phyloP scores from a whole-genome alignment of 2,329 filamentous ascomycete genomes.

The Fusarium sublunatum region DNA sequence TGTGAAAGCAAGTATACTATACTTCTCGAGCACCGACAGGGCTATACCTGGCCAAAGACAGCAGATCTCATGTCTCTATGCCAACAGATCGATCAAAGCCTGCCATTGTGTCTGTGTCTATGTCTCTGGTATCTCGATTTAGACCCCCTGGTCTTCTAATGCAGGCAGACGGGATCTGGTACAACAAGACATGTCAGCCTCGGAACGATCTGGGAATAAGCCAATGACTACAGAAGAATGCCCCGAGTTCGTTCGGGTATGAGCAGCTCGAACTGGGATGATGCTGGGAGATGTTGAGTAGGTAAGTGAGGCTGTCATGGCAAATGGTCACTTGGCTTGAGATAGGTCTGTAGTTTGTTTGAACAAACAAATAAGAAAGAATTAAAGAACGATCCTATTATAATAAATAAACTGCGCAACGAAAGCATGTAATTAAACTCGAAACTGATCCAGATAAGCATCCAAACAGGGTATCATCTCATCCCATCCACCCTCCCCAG shows the following conservation, averaged over 20 bases:
- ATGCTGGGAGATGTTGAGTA: constrained; percentile 9
- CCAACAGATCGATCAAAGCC: constrained; percentile 23
- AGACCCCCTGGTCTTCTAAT: constrained; percentile 39
- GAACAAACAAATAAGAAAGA: not conserved
- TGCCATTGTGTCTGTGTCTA: constrained; percentile 4
- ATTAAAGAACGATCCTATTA: not conserved
- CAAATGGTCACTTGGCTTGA: not conserved
- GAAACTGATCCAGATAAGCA: not conserved
- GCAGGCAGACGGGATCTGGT: constrained; percentile 44
- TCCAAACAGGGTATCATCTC: constrained; percentile 18
- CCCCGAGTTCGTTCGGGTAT: constrained; percentile 15
- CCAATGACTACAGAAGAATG: constrained; percentile 26
- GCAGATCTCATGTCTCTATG: constrained; percentile 18
- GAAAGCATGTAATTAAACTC: not conserved
- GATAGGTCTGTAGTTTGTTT: not conserved
- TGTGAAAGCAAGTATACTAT: not conserved
- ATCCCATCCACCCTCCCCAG: not conserved
- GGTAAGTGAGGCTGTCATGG: constrained; percentile 1
- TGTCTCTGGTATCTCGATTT: constrained; percentile 35
- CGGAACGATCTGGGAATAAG: constrained; percentile 22
- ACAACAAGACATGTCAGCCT: constrained; percentile 29
- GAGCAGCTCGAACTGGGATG: constrained; percentile 10
- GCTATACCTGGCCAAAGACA: not conserved
- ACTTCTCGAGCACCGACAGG: not conserved
- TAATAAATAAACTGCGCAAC: not conserved